phyloP scores from a whole-genome alignment of 176 grass and related monocot species.

The Secale cereale region DNA sequence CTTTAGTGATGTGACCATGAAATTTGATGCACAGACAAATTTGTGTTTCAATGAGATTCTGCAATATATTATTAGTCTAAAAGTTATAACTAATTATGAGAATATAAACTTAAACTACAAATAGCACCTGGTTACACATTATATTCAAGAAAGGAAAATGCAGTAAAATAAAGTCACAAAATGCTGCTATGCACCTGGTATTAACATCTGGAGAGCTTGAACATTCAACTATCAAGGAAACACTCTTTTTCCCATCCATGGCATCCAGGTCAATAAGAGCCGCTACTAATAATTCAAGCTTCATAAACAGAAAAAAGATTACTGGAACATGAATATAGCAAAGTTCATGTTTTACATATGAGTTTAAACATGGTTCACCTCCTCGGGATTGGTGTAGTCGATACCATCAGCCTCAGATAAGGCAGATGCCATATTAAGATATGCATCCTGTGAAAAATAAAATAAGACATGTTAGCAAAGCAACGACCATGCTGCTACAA shows the following conservation, averaged over 20 bases:
- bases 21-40: too few species aligned
- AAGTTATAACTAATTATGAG: background rate
- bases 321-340: constrained; percentile 5
- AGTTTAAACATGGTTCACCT: constrained; percentile 44
- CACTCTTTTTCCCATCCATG: constrained; percentile 93
- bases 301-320: constrained; percentile 39
- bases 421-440: constrained; percentile 87
- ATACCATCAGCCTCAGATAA: constrained; percentile 96
- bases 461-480: background rate
- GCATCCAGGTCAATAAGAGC: constrained; percentile 97
- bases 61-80: too few species aligned
- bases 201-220: constrained; percentile 98
- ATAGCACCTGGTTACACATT: background rate
- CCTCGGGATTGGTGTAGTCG: constrained; percentile 94
- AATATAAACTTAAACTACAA: background rate
- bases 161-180: background rate
- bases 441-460: constrained; percentile 62
- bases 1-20: too few species aligned
- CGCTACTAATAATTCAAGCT: constrained; percentile 92
- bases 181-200: constrained; percentile 53
- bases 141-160: background rate
- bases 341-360: background rate
- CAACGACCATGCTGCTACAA: background rate
- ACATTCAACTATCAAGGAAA: constrained; percentile 89
- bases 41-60: too few species aligned